A percentile compares a stretch with the other conserved stretches of the same genome.
Evolutionary conservation across 1,284 basidiomycete species (phyloP).

Genomic region (Abortiporus biennis): DNA sequence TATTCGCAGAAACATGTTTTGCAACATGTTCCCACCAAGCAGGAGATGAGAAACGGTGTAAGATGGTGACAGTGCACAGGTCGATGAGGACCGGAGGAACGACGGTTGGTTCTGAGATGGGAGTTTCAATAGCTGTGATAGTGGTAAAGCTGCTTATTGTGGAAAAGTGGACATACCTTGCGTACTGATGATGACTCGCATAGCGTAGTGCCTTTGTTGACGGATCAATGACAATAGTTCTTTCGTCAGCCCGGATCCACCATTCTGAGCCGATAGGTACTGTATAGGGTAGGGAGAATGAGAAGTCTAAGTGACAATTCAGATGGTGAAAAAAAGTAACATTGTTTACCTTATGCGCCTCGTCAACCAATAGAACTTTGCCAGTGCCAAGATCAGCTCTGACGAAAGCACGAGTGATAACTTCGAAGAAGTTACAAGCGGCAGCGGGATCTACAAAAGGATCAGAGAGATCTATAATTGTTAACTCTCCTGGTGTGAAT

Average conservation of each 20-base stretch:
- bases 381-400: constrained; percentile 54
- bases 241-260: constrained; percentile 45
- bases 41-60: constrained; percentile 70
- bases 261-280: constrained; percentile 50
- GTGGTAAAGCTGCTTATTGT: neutral
- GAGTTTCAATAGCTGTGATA: neutral
- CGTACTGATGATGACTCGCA: constrained; percentile 68
- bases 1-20: constrained; percentile 59
- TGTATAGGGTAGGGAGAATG: constrained; percentile 22
- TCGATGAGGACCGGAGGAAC: constrained; percentile 64
- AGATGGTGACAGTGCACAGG: constrained; percentile 54
- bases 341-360: constrained; percentile 62
- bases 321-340: neutral
- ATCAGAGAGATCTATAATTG: constrained; percentile 63
- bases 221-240: constrained; percentile 54
- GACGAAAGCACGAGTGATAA: constrained; percentile 60
- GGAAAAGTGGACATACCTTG: constrained; percentile 41
- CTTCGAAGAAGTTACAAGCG: constrained; percentile 67
- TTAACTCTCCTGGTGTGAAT: constrained; percentile 50
- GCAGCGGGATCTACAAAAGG: constrained; percentile 63
- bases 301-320: no score
- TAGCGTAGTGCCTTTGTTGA: constrained; percentile 66
- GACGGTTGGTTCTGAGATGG: constrained; percentile 63
- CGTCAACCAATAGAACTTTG: constrained; percentile 68
- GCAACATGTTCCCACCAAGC: constrained; percentile 66